Evolutionary conservation across 106 monocot species (phyloP).

Genomic region (Cymbidium sinense): DNA sequence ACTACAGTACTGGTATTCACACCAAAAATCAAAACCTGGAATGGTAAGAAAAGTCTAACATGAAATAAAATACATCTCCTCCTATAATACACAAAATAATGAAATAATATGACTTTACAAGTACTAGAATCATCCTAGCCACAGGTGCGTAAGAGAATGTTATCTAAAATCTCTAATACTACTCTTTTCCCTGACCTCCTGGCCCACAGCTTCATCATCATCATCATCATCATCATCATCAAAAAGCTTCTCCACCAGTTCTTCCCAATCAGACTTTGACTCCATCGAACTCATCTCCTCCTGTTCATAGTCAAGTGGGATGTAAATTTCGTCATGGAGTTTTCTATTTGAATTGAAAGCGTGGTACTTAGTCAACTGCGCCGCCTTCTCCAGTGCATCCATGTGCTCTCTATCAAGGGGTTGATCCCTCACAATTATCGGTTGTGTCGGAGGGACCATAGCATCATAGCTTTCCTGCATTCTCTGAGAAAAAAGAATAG

Average conservation of each 20-base stretch:
- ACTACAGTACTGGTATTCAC: no score
- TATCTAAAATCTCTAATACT: not conserved
- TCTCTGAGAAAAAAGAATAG: not conserved
- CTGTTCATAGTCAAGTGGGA: not conserved
- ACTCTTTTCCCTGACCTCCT: not conserved
- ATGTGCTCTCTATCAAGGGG: not conserved
- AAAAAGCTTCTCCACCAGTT: constrained; percentile 2
- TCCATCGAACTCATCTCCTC: not conserved
- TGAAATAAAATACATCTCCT: not conserved
- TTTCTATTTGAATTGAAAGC: not conserved
- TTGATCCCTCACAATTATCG: constrained; percentile 5
- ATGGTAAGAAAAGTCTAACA: not conserved
- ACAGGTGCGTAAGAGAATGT: not conserved
- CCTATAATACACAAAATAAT: not conserved
- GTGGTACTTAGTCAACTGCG: not conserved
- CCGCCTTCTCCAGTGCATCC: constrained; percentile 1
- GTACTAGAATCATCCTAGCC: not conserved
- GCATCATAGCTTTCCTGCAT: not conserved
- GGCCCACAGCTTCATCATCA: not conserved
- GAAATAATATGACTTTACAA: not conserved
- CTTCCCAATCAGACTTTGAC: constrained; percentile 1
- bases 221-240: not conserved
- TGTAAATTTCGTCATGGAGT: not conserved
- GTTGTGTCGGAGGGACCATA: constrained; percentile 6
- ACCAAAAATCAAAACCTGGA: not conserved